Evolutionary conservation across 139 green algal species (phyloP).

Genomic region (Eudorina sp.): DNA sequence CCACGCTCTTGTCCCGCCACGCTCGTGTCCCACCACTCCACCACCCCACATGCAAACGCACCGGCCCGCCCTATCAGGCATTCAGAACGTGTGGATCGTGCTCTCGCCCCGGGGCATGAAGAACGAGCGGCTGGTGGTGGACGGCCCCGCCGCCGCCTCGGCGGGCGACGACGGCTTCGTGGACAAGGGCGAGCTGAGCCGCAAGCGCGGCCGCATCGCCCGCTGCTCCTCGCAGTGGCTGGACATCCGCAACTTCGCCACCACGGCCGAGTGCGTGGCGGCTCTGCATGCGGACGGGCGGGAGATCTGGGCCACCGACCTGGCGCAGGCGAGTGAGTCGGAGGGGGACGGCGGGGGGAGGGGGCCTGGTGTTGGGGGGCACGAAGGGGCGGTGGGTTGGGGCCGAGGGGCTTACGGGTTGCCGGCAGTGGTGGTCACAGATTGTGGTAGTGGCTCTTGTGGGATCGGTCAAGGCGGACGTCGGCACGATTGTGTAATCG

Average conservation of each 20-base stretch:
- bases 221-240: slow-evolving; percentile 45
- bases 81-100: slow-evolving; percentile 67
- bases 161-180: neutral
- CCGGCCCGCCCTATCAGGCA: neutral
- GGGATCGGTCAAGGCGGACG: too few species aligned
- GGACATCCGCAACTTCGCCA: slow-evolving; percentile 58
- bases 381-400: too few species aligned
- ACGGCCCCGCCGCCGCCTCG: neutral
- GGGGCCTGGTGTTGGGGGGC: too few species aligned
- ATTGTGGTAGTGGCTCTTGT: too few species aligned
- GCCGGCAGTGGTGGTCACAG: too few species aligned
- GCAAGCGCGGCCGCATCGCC: slow-evolving; percentile 39
- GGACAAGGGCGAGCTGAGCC: slow-evolving; percentile 18
- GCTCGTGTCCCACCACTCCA: too few species aligned
- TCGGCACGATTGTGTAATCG: too few species aligned
- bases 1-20: too few species aligned
- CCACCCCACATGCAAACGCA: too few species aligned
- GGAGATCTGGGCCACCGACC: slow-evolving; percentile 68
- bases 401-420: too few species aligned
- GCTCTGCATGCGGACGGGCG: slow-evolving; percentile 51
- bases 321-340: slow-evolving; percentile 49
- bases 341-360: neutral
- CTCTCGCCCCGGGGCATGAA: slow-evolving; percentile 33
- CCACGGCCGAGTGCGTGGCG: slow-evolving; percentile 49
- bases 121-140: slow-evolving; percentile 5